Evolutionary conservation across 441 rosid species (phyloP), one percentile per base, ranked within the genome.

Genomic region (Erysimum pusillum): DNA sequence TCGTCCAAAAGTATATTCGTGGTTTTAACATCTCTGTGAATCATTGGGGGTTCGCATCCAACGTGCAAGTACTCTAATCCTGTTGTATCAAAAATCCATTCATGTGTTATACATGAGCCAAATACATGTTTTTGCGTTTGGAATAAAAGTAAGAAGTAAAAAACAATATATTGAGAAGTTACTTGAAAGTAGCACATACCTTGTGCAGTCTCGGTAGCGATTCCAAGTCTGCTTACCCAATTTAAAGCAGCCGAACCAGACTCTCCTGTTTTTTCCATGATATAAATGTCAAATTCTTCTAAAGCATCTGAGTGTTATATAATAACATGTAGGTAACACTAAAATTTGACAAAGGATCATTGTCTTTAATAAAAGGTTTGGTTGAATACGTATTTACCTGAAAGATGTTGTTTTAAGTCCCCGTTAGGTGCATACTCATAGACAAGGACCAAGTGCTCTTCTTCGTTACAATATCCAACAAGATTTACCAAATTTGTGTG

Each of bases 401-500:
- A 78, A 28, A 87, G 48, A 70, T 79, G 75, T 42, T 79, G 74
- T 36, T 67, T 54, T 5, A 89, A 51, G 64, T 85, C 82, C 56
- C 92, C 95, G 6, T 53, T 57, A 0, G 78, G 63, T 82, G 89
- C 85, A 76, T 81, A 83, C 69, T 90, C 91, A 35, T 88, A 88
- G 60, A 88, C 42, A 9, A 90, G 69, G 6, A 79, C 89, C 36
- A 79, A 18, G 63, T 81, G 77, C 3, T 15, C 52, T 4, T 64
- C 72, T 18, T 90, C 93, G 12, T 83, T 66, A 65, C 93, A 90
- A n/a, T 85, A 90, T 10, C 96, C 89, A 2, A 90, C 48, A 2
- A 88, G 74, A 5, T 80, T 75, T 54, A 76, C 85, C 48, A 87
- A 79, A 54, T 88, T 89, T 54, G 66, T 76, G 7, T 89, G 96